Base-by-base conservation (phyloP, 1,139 yeast genomes). In the Suzukiozyma palmioleophila region DNA sequence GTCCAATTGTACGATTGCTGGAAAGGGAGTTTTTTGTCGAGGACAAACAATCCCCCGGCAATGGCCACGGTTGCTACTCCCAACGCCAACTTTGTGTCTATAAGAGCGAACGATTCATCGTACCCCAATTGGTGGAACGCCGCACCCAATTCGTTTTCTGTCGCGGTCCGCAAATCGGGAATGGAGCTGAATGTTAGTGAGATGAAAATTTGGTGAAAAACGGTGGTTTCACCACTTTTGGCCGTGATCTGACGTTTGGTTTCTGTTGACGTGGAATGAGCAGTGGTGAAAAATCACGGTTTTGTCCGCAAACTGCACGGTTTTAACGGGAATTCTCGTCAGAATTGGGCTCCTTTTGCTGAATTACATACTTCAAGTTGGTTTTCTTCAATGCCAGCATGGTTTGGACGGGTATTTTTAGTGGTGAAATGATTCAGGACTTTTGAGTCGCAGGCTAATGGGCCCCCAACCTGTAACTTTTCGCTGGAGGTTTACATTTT, bases 41-140 rank as follows among this genome's bases (percentile, higher is more conserved):
- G 57, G 42, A 71, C 69, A 54, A 77, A 88, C 42, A 88, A 75
- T 5, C 66, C 57, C 1, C 75, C 96, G 2, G 95, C 86, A 13
- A 82, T 63, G 1, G 68, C 62, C 8, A 85, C 90, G 2, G 88
- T 77, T 10, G 71, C 48, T 50, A 79, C 81, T 0, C 96, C 96
- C 33, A 89, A 59, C 1, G 73, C 80, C 35, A 90, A 67, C 50
- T 84, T 82, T 22, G 74, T 61, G 54, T 89, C 95, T 36, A 68
- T 68, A 28, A 81, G 57, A 11, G 53, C 53, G 54, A 79, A 81
- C 15, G 79, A 68, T 57, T 87, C 87, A 12, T 61, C 63, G 58
- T 76, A 89, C 2, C 90, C 92, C 37, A 81, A 60, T 35, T 72
- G 66, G 14, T 66, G 63, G 43, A 87, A 59, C 2, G 74, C 67